phyloP scores from a whole-genome alignment of 2,329 filamentous ascomycete species.

The Salinomyces thailandicus region DNA sequence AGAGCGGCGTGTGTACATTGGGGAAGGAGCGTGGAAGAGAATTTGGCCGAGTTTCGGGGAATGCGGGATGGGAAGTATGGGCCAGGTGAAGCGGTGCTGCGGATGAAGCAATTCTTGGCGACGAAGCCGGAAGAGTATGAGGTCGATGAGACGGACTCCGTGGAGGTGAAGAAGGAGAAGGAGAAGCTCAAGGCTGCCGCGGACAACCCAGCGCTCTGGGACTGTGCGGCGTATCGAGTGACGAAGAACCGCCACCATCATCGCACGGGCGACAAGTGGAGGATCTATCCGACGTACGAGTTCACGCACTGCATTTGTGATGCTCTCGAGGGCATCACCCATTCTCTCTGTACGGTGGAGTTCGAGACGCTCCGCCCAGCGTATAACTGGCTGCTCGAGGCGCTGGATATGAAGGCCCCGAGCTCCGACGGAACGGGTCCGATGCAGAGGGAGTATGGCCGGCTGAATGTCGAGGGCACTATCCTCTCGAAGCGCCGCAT shows the following conservation, averaged over 20 bases:
- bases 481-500: constrained; percentile 82
- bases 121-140: constrained; percentile 27
- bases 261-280: constrained; percentile 73
- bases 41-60: constrained; percentile 69
- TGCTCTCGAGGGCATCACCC: constrained; percentile 83
- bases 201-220: constrained; percentile 93
- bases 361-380: constrained; percentile 76
- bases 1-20: constrained; percentile 76
- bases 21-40: constrained; percentile 61
- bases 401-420: constrained; percentile 68
- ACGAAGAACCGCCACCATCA: constrained; percentile 63
- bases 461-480: constrained; percentile 71
- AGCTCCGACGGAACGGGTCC: constrained; percentile 44
- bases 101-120: constrained; percentile 85
- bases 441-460: constrained; percentile 83
- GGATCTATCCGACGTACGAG: constrained; percentile 91
- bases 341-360: constrained; percentile 87
- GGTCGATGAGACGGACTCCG: constrained; percentile 20
- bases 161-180: constrained; percentile 26
- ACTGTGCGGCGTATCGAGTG: constrained; percentile 82
- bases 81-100: constrained; percentile 69
- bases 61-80: constrained; percentile 91
- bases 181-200: constrained; percentile 33
- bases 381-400: constrained; percentile 84
- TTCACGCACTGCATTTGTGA: constrained; percentile 81